These are phyloP conservation scores for Tuber borchii DNA, from an alignment of 495 filamentous ascomycete genomes.

Conservation along the genomic window DNA sequence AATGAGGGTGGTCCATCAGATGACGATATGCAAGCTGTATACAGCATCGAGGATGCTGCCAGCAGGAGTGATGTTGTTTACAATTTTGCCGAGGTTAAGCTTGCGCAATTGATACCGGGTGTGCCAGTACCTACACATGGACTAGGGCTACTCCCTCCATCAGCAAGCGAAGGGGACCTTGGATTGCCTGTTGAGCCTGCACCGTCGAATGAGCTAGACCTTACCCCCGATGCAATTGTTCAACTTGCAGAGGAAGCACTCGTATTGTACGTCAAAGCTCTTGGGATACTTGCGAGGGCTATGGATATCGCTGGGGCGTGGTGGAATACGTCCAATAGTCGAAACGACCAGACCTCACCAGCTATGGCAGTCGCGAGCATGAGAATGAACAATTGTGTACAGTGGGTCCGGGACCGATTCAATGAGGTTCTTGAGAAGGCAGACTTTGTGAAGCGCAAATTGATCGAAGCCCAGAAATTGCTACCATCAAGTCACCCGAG, in stretches of 20 bases:
- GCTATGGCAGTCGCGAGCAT: conserved; percentile 50
- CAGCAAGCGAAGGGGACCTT: conserved; percentile 28
- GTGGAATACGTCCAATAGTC: conserved; percentile 58
- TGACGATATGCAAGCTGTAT: conserved; percentile 71
- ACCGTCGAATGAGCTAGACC: conserved; percentile 45
- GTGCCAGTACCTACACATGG: conserved; percentile 55
- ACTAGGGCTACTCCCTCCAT: conserved; percentile 31
- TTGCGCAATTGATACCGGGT: conserved; percentile 85
- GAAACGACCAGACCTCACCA: conserved; percentile 41
- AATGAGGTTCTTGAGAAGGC: conserved; percentile 96
- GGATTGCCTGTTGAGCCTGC: conserved; percentile 44
- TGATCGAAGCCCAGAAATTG: conserved; percentile 77
- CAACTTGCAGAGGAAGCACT: conserved; percentile 87
- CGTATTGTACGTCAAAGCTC: conserved; percentile 89
- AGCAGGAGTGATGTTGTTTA: conserved; percentile 91
- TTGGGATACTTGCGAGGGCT: conserved; percentile 80
- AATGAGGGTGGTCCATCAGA: conserved; percentile 47
- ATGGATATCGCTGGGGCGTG: conserved; percentile 93
- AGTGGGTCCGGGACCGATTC: conserved; percentile 89
- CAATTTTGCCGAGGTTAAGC: conserved; percentile 96
- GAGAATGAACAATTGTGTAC: conserved; percentile 85
- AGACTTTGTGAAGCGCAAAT: conserved; percentile 77
- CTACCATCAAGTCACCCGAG: conserved; percentile 78
- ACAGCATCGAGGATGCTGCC: conserved; percentile 81
- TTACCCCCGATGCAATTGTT: conserved; percentile 80